Percentiles rank a stretch among this genome's conserved stretches.
Conservation (phyloP, 1,284 basidiomycete genomes). For the Volvariella volvacea region DNA sequence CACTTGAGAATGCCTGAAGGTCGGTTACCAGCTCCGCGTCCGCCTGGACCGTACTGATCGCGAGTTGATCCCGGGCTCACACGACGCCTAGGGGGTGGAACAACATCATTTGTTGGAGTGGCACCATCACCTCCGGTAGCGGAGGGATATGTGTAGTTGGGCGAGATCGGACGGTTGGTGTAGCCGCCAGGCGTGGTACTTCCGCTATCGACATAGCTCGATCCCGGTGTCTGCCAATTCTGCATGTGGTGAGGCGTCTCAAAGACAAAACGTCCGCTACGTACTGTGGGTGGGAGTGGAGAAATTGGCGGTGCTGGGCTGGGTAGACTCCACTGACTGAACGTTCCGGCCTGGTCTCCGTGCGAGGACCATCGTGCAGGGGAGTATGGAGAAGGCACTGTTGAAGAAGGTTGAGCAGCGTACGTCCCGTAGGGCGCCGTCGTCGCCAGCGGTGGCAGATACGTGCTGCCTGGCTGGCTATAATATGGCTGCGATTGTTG, state of each 20-base stretch:
- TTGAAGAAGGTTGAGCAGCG: constrained; percentile 23
- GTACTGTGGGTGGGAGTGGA: constrained; percentile 29
- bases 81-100: constrained; percentile 60
- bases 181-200: constrained; percentile 14
- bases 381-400: constrained; percentile 35
- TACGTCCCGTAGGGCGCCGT: constrained; percentile 14
- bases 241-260: constrained; percentile 29
- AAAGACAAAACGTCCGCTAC: constrained; percentile 41
- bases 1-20: constrained; percentile 73
- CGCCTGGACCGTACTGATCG: constrained; percentile 26
- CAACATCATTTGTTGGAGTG: constrained; percentile 36
- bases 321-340: constrained; percentile 34
- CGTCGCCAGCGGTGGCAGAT: constrained; percentile 7
- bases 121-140: constrained; percentile 22
- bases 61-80: constrained; percentile 35
- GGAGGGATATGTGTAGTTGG: constrained; percentile 30
- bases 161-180: constrained; percentile 32
- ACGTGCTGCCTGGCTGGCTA: constrained; percentile 3
- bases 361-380: constrained; percentile 41
- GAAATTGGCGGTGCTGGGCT: constrained; percentile 28
- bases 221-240: constrained; percentile 27
- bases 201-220: constrained; percentile 22
- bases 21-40: constrained; percentile 43
- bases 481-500: constrained; percentile 10
- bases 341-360: constrained; percentile 27